Conservation (phyloP, 2,329 filamentous ascomycete species). For the Torrubiella hemipterigena region DNA sequence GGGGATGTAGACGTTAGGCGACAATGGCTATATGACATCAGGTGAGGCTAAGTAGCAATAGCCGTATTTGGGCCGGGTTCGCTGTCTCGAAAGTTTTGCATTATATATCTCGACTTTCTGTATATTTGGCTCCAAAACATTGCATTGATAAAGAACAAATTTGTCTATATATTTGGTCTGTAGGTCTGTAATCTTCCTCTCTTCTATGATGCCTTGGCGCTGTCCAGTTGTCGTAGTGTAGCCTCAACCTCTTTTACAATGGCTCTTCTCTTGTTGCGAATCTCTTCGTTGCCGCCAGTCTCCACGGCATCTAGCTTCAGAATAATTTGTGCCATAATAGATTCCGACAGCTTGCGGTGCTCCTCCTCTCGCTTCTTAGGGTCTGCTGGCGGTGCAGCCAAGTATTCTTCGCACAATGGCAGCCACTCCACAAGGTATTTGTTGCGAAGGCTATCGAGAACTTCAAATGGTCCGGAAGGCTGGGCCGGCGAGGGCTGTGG, state of each 20-base stretch:
- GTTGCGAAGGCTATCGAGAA: slow-evolving; percentile 21
- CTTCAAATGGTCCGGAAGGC: slow-evolving; percentile 13
- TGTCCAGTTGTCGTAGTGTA: slow-evolving; percentile 53
- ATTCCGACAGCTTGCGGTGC: slow-evolving; percentile 64
- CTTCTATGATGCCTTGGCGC: slow-evolving; percentile 14
- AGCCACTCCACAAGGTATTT: slow-evolving; percentile 56
- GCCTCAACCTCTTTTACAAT: slow-evolving; percentile 61
- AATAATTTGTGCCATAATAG: slow-evolving; percentile 62
- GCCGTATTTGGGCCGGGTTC: too few species aligned
- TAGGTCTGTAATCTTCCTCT: too few species aligned
- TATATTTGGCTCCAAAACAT: too few species aligned
- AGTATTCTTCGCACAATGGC: slow-evolving; percentile 53
- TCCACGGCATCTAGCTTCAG: slow-evolving; percentile 70
- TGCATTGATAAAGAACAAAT: neutral
- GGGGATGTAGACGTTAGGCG: too few species aligned
- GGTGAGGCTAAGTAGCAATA: too few species aligned
- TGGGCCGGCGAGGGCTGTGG: slow-evolving; percentile 26
- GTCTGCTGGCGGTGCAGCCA: slow-evolving; percentile 50
- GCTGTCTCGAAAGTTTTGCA: too few species aligned
- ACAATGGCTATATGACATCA: too few species aligned
- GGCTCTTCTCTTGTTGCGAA: slow-evolving; percentile 55
- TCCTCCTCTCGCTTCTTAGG: slow-evolving; percentile 59
- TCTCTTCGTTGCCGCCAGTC: slow-evolving; percentile 54
- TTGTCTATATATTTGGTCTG: too few species aligned
- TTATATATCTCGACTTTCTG: too few species aligned